These are phyloP conservation scores for Euphorbia schlechtendalii DNA, from an alignment of 441 rosid species.

Conservation along the genomic window DNA sequence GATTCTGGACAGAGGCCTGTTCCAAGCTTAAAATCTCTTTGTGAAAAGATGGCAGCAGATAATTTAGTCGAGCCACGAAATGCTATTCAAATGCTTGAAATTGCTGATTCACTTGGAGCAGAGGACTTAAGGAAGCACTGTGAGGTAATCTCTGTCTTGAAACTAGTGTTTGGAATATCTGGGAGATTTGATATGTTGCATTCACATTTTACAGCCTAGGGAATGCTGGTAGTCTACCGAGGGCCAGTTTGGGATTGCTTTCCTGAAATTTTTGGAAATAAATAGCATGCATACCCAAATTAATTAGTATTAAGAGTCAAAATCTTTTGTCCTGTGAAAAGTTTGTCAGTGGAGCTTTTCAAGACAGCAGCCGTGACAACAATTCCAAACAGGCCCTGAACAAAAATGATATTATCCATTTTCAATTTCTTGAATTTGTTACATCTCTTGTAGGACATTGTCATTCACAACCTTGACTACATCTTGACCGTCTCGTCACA, in stretches of 20 bases:
- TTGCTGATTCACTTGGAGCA: constrained; percentile 95
- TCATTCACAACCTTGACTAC: constrained; percentile 83
- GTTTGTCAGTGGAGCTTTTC: too few relatives aligned
- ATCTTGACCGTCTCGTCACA: constrained; percentile 62
- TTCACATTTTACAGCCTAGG: neutral
- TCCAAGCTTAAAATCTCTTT: constrained; percentile 80
- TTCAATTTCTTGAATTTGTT: constrained; percentile 2
- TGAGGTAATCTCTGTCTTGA: constrained; percentile 46
- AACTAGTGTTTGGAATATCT: neutral
- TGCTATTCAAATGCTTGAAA: constrained; percentile 81
- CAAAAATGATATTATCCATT: constrained; percentile 3
- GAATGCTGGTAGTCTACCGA: neutral
- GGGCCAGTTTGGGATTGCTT: too few relatives aligned
- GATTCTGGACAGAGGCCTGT: constrained; percentile 26
- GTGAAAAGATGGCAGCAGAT: constrained; percentile 92
- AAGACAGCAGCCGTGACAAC: too few relatives aligned
- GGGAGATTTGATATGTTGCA: neutral
- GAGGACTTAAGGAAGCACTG: constrained; percentile 81
- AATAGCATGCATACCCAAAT: too few relatives aligned
- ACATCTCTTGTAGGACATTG: constrained; percentile 60
- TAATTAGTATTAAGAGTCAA: too few relatives aligned
- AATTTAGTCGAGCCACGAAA: constrained; percentile 82
- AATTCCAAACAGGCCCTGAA: too few relatives aligned
- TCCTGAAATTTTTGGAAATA: too few relatives aligned
- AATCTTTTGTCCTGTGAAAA: too few relatives aligned